phyloP scores from a whole-genome alignment of 169 alveolate genomes.

The Perkinsus olseni region DNA sequence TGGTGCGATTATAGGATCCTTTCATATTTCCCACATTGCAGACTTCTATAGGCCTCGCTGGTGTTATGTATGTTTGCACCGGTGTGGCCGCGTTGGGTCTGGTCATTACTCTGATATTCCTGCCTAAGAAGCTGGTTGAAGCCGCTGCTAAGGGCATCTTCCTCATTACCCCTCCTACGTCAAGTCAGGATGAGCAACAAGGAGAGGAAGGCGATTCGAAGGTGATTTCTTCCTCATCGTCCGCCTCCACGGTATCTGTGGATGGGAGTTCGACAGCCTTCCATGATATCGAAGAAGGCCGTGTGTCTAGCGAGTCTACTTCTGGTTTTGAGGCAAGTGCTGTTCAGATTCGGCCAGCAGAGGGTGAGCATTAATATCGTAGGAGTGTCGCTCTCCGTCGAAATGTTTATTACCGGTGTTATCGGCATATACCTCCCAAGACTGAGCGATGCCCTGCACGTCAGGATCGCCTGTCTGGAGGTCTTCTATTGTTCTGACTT shows the following conservation, averaged over 20 bases:
- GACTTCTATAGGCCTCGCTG: background rate
- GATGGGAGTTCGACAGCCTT: background rate
- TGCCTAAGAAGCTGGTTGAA: background rate
- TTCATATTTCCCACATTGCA: conserved; percentile 11
- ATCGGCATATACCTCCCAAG: background rate
- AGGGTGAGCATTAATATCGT: background rate
- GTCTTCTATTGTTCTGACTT: background rate
- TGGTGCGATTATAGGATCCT: conserved; percentile 35
- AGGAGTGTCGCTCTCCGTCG: background rate
- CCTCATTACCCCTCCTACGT: background rate
- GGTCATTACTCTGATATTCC: background rate
- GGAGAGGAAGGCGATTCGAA: background rate
- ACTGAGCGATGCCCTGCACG: background rate
- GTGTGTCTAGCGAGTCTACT: background rate
- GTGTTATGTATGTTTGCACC: background rate
- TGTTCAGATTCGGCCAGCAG: background rate
- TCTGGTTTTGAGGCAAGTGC: background rate
- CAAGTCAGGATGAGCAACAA: background rate
- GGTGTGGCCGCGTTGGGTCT: background rate
- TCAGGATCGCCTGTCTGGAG: background rate
- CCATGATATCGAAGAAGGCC: background rate
- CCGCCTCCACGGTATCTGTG: background rate
- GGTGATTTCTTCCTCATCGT: background rate
- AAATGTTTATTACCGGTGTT: background rate
- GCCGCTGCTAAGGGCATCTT: background rate